Evolutionary conservation across 2,329 filamentous ascomycete species (phyloP), one percentile per base, ranked within the genome.

Genomic region (Chaetothyriales sp.): DNA sequence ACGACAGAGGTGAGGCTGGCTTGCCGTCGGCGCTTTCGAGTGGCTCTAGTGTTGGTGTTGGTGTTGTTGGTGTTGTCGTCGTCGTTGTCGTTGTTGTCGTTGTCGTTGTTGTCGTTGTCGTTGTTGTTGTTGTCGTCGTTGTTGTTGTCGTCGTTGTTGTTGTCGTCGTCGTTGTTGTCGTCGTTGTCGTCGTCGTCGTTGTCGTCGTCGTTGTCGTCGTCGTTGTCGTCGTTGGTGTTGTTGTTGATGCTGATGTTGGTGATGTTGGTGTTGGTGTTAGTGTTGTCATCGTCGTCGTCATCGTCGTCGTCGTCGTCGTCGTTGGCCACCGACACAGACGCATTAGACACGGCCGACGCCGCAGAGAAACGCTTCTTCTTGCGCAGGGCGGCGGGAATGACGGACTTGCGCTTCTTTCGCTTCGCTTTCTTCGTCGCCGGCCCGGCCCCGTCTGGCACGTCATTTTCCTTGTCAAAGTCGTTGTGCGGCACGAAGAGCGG

Each of bases 401-500:
- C 67, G 51, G 69, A 68, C 60, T 66, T 65, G 66, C 70, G 70
- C 56, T 61, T 69, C 67, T 68, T 71, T 13, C 60, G 61, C 51
- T 65, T 67, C 37, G 66, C 67, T 50, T 33, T 19, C 9, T 29
- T 18, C 19, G 46, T 51, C 5, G 44, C 13, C n/a, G n/a, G 44
- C 44, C 19, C 22, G 40, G 18, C 40, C 7, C 15, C 22, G 22
- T 25, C 6, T 28, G 46, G 46, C 46, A 33, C 29, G 7, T 28
- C 19, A 18, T 47, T 47, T 29, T 47, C 46, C 25, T 47, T 47
- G 20, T 47, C 46, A 58, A 77, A 77, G 56, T 73, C 68, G 3
- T 25, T 25, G 22, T 73, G 67, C 51, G 67, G 70, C 60, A 67
- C 73, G 51, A 69, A 64, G 55, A 71, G 69, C 52, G 72, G 72